Conservation (phyloP, 306 rosid species). For the Dalbergia cultrata region DNA sequence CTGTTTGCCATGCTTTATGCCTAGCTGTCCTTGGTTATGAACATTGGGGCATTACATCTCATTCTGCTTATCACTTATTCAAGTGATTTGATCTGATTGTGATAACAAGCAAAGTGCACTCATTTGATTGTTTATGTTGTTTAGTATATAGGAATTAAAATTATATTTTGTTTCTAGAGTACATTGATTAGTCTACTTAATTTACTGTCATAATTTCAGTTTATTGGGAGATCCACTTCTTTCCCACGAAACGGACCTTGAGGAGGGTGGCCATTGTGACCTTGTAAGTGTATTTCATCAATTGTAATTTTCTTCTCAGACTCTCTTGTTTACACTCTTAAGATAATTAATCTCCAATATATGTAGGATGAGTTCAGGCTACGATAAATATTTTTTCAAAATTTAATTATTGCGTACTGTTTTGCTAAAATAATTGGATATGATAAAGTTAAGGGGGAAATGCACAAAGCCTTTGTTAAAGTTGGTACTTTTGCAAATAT, state of each 20-base stretch:
- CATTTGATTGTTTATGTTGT: constrained; percentile 17
- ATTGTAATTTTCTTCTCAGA: constrained; percentile 34
- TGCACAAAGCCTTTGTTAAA: not conserved
- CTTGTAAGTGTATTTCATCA: constrained; percentile 62
- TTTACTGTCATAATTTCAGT: constrained; percentile 60
- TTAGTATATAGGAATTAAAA: constrained; percentile 6
- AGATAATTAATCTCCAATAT: constrained; percentile 12
- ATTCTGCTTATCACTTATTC: constrained; percentile 32
- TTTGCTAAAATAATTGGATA: not conserved
- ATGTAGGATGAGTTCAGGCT: constrained; percentile 14
- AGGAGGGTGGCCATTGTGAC: constrained; percentile 67
- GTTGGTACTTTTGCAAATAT: constrained; percentile 6
- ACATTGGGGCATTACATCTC: constrained; percentile 17
- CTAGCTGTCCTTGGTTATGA: constrained; percentile 20
- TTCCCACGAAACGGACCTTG: constrained; percentile 65
- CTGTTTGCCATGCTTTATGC: constrained; percentile 6
- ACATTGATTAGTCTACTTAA: constrained; percentile 36
- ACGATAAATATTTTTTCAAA: not conserved
- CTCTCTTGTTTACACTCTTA: constrained; percentile 24
- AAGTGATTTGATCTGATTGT: constrained; percentile 28
- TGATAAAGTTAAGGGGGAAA: constrained; percentile 28
- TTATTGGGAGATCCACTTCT: constrained; percentile 81
- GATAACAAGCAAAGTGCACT: constrained; percentile 12
- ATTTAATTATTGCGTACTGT: constrained; percentile 7
- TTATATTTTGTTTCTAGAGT: constrained; percentile 28